These are phyloP conservation scores for Metschnikowia arizonensis DNA, from an alignment of 805 yeast species.

Conservation along the genomic window DNA sequence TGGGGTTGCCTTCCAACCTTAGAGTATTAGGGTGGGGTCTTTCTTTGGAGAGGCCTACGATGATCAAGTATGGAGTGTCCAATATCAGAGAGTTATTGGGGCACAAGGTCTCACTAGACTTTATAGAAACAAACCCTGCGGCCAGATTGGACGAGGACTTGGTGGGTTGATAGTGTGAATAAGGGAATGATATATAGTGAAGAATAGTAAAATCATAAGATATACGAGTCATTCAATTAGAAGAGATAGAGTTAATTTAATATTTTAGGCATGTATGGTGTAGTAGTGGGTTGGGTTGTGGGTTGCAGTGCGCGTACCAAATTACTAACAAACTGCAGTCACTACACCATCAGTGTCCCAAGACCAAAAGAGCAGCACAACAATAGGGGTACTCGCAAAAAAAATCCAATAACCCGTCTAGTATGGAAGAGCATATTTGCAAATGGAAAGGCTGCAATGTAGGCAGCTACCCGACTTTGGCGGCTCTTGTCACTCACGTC, in stretches of 20 bases:
- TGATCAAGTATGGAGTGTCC: slow-evolving; percentile 95
- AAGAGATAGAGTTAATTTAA: no score
- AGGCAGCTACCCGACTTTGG: slow-evolving; percentile 18
- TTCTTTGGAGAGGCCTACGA: slow-evolving; percentile 96
- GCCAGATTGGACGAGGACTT: slow-evolving; percentile 78
- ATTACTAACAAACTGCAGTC: not conserved
- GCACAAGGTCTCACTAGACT: slow-evolving; percentile 91
- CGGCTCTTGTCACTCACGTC: slow-evolving; percentile 32
- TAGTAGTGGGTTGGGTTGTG: no score
- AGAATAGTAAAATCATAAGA: not conserved
- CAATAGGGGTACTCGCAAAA: not conserved
- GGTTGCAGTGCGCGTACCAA: not conserved
- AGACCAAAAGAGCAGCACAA: slow-evolving; percentile 1
- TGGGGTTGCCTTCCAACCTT: slow-evolving; percentile 94
- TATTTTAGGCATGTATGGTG: no score
- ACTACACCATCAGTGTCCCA: slow-evolving; percentile 10
- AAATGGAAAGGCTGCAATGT: slow-evolving; percentile 32
- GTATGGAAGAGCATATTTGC: slow-evolving; percentile 21
- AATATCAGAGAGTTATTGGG: slow-evolving; percentile 96
- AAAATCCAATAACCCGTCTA: not conserved
- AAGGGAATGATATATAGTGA: slow-evolving; percentile 3
- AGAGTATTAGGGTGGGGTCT: slow-evolving; percentile 97
- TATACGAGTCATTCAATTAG: no score
- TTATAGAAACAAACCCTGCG: slow-evolving; percentile 94
- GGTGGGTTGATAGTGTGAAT: slow-evolving; percentile 20